Percentiles rank a stretch among this genome's conserved stretches.
Conservation (phyloP, 2,329 filamentous ascomycete genomes). For the Penicillium decumbens region DNA sequence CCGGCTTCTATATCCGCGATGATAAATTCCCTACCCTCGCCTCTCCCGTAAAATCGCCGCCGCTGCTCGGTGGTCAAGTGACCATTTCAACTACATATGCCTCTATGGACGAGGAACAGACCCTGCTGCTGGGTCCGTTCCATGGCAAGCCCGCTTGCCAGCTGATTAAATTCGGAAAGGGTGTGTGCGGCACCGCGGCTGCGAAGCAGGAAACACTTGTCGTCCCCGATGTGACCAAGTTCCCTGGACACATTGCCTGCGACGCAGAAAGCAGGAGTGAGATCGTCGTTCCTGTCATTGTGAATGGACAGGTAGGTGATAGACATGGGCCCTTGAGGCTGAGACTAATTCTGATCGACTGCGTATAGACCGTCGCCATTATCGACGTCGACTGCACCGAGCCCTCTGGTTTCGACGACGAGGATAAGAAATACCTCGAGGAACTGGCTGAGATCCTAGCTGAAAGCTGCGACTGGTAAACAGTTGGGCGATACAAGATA, state of each 20-base stretch:
- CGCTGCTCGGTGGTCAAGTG: constrained; percentile 14
- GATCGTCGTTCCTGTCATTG: constrained; percentile 47
- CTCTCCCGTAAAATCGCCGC: constrained; percentile 21
- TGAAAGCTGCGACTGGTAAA: constrained; percentile 41
- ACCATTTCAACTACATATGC: constrained; percentile 25
- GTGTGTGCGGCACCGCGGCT: constrained; percentile 47
- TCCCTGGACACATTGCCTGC: constrained; percentile 49
- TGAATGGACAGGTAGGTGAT: constrained; percentile 36
- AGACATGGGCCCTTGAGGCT: not conserved
- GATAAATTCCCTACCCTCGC: constrained; percentile 39
- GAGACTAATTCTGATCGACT: not conserved
- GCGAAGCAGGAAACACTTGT: constrained; percentile 37
- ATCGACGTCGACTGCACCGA: constrained; percentile 48
- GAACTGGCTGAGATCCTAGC: constrained; percentile 39
- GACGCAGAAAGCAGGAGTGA: constrained; percentile 48
- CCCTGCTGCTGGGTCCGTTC: constrained; percentile 46
- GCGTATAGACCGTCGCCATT: constrained; percentile 43
- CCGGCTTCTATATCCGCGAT: constrained; percentile 46
- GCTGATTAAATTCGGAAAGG: constrained; percentile 43
- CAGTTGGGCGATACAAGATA: not conserved
- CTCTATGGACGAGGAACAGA: constrained; percentile 17
- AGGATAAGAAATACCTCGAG: constrained; percentile 43
- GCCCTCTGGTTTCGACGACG: constrained; percentile 43
- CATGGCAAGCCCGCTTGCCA: constrained; percentile 49
- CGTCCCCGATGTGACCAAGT: constrained; percentile 43